A percentile compares a stretch with the other conserved stretches of the same genome.
Conservation (phyloP, 75 land plant species). For the Sequoiadendron giganteum region DNA sequence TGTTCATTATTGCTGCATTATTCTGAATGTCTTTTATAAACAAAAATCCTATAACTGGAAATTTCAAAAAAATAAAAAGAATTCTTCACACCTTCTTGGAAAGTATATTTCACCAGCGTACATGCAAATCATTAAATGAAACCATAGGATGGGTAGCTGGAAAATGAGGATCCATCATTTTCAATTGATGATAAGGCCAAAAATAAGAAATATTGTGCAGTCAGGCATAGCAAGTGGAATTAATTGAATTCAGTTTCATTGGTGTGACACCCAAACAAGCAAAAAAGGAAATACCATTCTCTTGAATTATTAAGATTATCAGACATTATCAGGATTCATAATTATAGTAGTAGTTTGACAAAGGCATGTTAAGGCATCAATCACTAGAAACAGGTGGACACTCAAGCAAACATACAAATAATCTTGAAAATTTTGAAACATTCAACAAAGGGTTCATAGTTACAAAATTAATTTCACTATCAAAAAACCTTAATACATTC, state of each 20-base stretch:
- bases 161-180: background rate
- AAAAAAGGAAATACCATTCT: background rate
- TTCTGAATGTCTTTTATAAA: no score
- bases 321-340: background rate
- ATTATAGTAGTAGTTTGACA: background rate
- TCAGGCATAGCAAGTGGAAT: background rate
- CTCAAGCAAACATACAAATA: constrained; percentile 1
- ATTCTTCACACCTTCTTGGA: no score
- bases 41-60: no score
- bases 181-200: background rate
- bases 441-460: background rate
- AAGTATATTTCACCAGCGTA: no score
- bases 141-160: background rate
- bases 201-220: background rate
- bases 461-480: background rate
- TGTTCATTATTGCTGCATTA: no score
- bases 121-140: background rate
- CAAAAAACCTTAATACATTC: background rate
- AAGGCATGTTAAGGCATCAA: background rate
- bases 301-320: background rate
- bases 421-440: background rate
- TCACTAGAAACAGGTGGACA: no score
- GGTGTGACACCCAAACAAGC: no score
- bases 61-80: no score
- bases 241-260: no score